Percentiles rank a stretch among this genome's conserved stretches.
Conservation (phyloP, 2,329 filamentous ascomycete species). For the Tolypocladium sp. region DNA sequence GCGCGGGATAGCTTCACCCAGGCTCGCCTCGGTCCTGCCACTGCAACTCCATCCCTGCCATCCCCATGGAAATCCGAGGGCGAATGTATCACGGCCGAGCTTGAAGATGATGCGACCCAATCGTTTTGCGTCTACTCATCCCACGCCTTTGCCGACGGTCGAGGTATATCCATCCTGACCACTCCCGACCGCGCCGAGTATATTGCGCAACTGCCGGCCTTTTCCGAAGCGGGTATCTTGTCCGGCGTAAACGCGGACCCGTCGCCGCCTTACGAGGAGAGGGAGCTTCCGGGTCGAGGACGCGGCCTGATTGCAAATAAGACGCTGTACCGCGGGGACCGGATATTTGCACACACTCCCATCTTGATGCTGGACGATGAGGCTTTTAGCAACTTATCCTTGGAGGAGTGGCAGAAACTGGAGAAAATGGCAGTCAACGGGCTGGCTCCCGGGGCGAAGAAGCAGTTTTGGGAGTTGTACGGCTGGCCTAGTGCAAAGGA, state of each 20-base stretch:
- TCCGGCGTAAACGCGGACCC: neutral
- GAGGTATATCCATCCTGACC: slow-evolving; percentile 30
- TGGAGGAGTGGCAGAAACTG: neutral
- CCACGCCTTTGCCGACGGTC: slow-evolving; percentile 21
- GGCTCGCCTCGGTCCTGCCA: neutral
- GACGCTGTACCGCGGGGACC: slow-evolving; percentile 10
- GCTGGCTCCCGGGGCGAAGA: slow-evolving; percentile 1
- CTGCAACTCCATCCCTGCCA: neutral
- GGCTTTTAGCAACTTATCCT: neutral
- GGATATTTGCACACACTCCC: slow-evolving; percentile 8
- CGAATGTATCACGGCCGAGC: neutral
- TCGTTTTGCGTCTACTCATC: slow-evolving; percentile 25
- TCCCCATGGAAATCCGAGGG: neutral
- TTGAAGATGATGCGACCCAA: neutral
- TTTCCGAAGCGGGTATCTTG: slow-evolving; percentile 11
- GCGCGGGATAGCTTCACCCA: neutral
- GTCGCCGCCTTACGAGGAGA: slow-evolving; percentile 10
- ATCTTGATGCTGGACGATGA: slow-evolving; percentile 5
- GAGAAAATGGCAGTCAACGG: slow-evolving; percentile 2
- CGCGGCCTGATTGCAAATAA: slow-evolving; percentile 15
- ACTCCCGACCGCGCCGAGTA: slow-evolving; percentile 19
- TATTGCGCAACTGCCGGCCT: slow-evolving; percentile 17
- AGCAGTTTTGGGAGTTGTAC: slow-evolving; percentile 5
- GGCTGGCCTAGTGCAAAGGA: neutral
- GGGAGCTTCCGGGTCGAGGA: slow-evolving; percentile 13